A percentile compares a stretch with the other conserved stretches of the same genome.
Evolutionary conservation across 2,329 filamentous ascomycete species (phyloP).

Genomic region (Colletotrichum sp.): DNA sequence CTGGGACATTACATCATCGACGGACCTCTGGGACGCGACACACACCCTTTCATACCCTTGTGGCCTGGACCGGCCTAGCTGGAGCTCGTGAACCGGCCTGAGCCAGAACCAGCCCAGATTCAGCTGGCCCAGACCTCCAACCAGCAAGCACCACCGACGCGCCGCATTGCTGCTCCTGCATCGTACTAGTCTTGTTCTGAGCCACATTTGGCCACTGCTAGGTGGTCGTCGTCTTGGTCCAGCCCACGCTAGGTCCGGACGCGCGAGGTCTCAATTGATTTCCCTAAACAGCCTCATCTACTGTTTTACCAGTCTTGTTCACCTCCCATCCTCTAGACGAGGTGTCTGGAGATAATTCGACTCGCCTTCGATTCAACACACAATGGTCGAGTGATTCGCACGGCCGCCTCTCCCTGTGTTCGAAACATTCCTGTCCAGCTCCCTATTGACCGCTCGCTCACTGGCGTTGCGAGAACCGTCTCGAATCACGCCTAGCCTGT

Average conservation of each 20-base stretch:
- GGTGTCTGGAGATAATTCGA: neutral
- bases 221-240: neutral
- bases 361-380: neutral
- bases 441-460: neutral
- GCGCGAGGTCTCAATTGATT: constrained; percentile 3
- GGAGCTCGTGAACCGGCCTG: neutral
- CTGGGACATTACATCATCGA: constrained; percentile 13
- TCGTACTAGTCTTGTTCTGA: constrained; percentile 8
- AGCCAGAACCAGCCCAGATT: neutral
- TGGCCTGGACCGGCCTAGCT: neutral
- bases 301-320: neutral
- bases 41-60: neutral
- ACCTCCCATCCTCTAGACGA: neutral
- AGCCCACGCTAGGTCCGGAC: constrained; percentile 10
- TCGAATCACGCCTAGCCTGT: neutral
- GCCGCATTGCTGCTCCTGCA: neutral
- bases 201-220: neutral
- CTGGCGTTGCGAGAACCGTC: neutral
- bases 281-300: neutral
- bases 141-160: neutral
- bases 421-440: neutral
- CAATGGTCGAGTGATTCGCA: neutral
- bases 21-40: neutral
- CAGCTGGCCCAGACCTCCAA: neutral
- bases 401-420: neutral